phyloP scores from a whole-genome alignment of 2,329 filamentous ascomycete species.

The Pseudogymnoascus sp. region DNA sequence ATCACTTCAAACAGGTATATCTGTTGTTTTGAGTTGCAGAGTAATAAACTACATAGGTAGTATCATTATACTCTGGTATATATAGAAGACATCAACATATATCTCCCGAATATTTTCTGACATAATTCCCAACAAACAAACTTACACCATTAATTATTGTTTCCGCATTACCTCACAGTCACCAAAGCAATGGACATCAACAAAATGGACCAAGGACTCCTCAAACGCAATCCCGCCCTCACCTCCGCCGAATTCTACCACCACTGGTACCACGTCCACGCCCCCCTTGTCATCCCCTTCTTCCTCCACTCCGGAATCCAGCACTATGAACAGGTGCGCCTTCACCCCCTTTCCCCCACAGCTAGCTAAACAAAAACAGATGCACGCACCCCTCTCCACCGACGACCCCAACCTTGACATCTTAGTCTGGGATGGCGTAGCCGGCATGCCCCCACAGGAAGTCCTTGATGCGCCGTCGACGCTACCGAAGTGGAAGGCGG shows the following conservation, averaged over 20 bases:
- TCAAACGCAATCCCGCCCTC: constrained; percentile 19
- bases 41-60: background rate
- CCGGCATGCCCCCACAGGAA: background rate
- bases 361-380: background rate
- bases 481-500: constrained; percentile 16
- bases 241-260: constrained; percentile 20
- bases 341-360: background rate
- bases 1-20: background rate
- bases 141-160: background rate
- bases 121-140: background rate
- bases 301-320: constrained; percentile 17
- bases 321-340: constrained; percentile 19
- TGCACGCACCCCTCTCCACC: constrained; percentile 9
- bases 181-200: background rate
- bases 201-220: constrained; percentile 16
- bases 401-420: constrained; percentile 3
- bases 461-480: background rate
- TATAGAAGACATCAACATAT: background rate
- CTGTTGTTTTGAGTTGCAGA: background rate
- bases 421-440: constrained; percentile 9
- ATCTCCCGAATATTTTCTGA: background rate
- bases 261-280: constrained; percentile 21
- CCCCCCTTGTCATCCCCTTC: constrained; percentile 18
- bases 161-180: too few relatives aligned
- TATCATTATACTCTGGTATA: background rate